Base-by-base conservation (phyloP, 2,329 filamentous ascomycete genomes). In the Aureobasidium sp. region DNA sequence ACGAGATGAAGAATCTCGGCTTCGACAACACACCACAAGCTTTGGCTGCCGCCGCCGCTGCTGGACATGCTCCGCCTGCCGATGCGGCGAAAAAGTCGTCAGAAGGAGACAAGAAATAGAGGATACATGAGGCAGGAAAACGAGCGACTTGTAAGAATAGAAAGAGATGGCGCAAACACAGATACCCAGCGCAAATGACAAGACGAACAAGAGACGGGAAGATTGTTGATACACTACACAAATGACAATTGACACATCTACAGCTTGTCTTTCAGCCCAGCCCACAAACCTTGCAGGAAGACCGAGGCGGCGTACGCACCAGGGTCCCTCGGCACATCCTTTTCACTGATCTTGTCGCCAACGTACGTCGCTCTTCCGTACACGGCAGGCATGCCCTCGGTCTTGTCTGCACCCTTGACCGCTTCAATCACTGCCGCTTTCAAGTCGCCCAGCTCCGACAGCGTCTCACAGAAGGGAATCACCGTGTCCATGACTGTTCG, bases 1-100 rank as follows among this genome's bases (percentile, higher is more conserved):
- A 99, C 71, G 90, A 96, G 63, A 94, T 97, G 75, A 91, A 89
- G 75, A 99, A 99, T 71, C 79, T 99, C 44, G 94, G 94, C 0
- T 94, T 96, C 68, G 77, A 84, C 48, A 61, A 63, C 42, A 63
- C 48, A 0, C 45, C 61, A 25, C 29, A 50, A n/a, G 42, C 42
- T 2, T 16, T 51, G 11, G 50, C 50, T 27, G 60, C 42, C 11
- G 53, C 61, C 27, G 61, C 61, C 10, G 60, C 53, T 36, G 60
- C 60, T 16, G 60, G 51, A 29, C 60, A 62, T 5, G 45, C 51
- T 25, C 29, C 45, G 44, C 37, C 39, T 2, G 21, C 34, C 5
- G 51, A 63, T 39, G 34, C 32, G 10, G n/a, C n/a, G 5, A 47
- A 53, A 7, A 51, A 39, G 58, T 3, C 30, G 47, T 16, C 49